phyloP scores from a whole-genome alignment of 352 stramenopile species.

The Peronospora belbahrii region DNA sequence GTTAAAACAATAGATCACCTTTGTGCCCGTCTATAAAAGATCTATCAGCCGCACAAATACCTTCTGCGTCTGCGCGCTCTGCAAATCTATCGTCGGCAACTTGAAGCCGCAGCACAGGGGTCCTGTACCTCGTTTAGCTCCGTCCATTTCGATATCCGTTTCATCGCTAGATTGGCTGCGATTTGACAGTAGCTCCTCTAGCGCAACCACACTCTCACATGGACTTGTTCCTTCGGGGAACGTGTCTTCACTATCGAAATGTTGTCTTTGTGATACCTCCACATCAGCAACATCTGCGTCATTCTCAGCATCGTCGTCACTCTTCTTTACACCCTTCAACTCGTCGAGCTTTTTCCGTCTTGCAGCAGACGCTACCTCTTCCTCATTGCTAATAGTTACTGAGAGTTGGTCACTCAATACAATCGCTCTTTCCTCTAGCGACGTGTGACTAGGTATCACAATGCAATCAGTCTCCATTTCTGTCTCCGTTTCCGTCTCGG shows the following conservation, averaged over 20 bases:
- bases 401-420: conserved; percentile 10
- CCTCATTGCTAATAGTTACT: conserved; percentile 17
- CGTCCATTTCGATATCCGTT: conserved; percentile 8
- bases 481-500: conserved; percentile 31
- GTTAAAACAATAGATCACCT: not conserved
- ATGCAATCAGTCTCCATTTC: conserved; percentile 32
- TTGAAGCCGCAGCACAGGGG: conserved; percentile 37
- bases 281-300: conserved; percentile 13
- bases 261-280: conserved; percentile 3
- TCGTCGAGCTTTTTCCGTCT: conserved; percentile 17
- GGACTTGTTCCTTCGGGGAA: conserved; percentile 40
- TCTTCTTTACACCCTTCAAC: conserved; percentile 2
- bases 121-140: conserved; percentile 14
- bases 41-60: conserved; percentile 16
- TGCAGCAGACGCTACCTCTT: conserved; percentile 18
- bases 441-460: conserved; percentile 11
- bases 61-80: conserved; percentile 71
- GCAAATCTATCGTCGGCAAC: conserved; percentile 50
- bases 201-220: conserved; percentile 40
- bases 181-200: conserved; percentile 41
- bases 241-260: conserved; percentile 23
- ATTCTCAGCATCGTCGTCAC: not conserved
- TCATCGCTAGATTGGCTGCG: conserved; percentile 19
- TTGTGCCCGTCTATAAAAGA: not conserved
- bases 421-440: conserved; percentile 7